phyloP scores from a whole-genome alignment of 192 early-diverging fungal species.

The Chytriomyces hyalinus region DNA sequence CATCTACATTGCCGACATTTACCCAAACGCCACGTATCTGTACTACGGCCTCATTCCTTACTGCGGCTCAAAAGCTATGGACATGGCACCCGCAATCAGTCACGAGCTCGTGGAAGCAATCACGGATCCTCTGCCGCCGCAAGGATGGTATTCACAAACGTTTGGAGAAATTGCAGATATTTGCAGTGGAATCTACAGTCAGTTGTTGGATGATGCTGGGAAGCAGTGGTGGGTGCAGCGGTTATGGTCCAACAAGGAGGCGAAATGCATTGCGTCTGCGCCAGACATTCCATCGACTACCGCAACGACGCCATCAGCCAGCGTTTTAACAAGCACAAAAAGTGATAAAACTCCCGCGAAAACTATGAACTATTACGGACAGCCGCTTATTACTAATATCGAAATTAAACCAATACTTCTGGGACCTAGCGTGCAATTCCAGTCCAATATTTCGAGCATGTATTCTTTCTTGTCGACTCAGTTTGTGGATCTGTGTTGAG shows the following conservation, averaged over 20 bases:
- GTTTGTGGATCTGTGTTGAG: neutral
- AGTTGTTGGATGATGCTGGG: neutral
- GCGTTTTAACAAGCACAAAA: neutral
- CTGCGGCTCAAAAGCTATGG: neutral
- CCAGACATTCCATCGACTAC: neutral
- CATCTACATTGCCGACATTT: conserved; percentile 20
- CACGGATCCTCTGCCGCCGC: conserved; percentile 3
- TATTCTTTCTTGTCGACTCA: conserved; percentile 1
- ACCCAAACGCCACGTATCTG: neutral
- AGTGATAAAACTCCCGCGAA: neutral
- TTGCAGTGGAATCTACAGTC: neutral
- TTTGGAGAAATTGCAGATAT: conserved; percentile 19
- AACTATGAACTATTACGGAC: neutral
- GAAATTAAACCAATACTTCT: neutral
- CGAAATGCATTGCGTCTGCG: neutral
- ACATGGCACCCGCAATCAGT: neutral
- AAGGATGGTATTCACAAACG: neutral
- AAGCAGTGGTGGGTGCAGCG: neutral
- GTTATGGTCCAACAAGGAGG: conserved; percentile 9
- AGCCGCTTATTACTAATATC: neutral
- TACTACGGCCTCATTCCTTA: conserved; percentile 23
- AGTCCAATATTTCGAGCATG: neutral
- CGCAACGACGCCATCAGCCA: neutral
- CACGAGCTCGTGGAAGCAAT: conserved; percentile 12
- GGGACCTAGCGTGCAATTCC: neutral